Percentiles rank a stretch among this genome's conserved stretches.
These are phyloP conservation scores for Eucalyptus camaldulensis DNA, from an alignment of 345 rosid species.

Conservation along the genomic window DNA sequence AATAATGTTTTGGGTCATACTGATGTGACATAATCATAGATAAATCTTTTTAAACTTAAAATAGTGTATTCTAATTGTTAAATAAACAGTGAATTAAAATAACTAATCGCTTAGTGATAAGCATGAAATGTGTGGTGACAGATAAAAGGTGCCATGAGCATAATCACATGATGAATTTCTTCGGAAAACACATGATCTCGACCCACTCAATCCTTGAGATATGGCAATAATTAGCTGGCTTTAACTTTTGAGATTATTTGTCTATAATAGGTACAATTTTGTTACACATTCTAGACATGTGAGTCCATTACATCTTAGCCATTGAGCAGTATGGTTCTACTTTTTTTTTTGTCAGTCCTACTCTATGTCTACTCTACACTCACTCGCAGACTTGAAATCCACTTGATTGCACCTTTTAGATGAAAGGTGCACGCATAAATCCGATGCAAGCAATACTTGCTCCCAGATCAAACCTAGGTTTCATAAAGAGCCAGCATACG, in stretches of 20 bases:
- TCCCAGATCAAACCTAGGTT: background rate
- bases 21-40: rapidly evolving
- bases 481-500: background rate
- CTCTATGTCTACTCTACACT: no score
- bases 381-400: no score
- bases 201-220: background rate
- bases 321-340: background rate
- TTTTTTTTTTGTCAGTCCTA: no score
- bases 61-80: background rate
- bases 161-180: background rate
- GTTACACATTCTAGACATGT: background rate
- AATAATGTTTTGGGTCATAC: background rate
- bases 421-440: background rate
- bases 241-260: background rate
- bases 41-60: background rate
- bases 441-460: background rate
- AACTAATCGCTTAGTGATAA: background rate
- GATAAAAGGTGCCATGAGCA: background rate
- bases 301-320: background rate
- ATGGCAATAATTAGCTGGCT: background rate
- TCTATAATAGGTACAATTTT: background rate
- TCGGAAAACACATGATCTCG: background rate
- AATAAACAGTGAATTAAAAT: background rate
- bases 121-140: background rate
- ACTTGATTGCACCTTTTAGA: background rate